Conservation (phyloP, 495 filamentous ascomycete genomes). For the Pyronema domesticum region DNA sequence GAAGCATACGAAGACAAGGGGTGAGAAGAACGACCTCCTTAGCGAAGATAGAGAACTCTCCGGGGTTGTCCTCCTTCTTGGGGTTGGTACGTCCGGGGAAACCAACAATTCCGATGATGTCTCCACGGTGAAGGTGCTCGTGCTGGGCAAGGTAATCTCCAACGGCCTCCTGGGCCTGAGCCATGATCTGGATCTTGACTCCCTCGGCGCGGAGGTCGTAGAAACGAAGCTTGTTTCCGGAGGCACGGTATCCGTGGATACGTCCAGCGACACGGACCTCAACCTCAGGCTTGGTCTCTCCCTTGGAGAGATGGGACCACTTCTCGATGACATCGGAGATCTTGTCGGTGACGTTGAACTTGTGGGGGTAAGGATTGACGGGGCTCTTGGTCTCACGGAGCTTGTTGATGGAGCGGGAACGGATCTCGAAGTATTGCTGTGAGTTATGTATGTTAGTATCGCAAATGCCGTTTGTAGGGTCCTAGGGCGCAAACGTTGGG, state of each 20-base stretch:
- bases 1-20: conserved; percentile 85
- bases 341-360: conserved; percentile 74
- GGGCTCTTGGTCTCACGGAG: conserved; percentile 62
- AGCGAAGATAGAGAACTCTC: conserved; percentile 89
- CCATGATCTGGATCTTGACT: conserved; percentile 76
- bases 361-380: conserved; percentile 81
- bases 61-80: conserved; percentile 61
- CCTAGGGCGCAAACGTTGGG: conserved; percentile 51
- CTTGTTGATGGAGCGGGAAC: conserved; percentile 67
- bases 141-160: conserved; percentile 43
- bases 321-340: conserved; percentile 57
- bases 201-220: conserved; percentile 81
- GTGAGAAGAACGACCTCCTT: conserved; percentile 66
- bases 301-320: conserved; percentile 61
- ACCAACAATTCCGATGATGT: conserved; percentile 76
- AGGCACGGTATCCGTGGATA: conserved; percentile 73
- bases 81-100: conserved; percentile 80
- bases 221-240: conserved; percentile 74
- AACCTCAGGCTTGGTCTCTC: conserved; percentile 57
- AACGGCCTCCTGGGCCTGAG: conserved; percentile 54
- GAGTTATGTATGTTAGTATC: background rate
- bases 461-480: background rate
- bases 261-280: conserved; percentile 60
- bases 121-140: conserved; percentile 72
- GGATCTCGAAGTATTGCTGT: conserved; percentile 96